Percentiles rank a stretch among this genome's conserved stretches.
These are phyloP conservation scores for Sutorius eximius DNA, from an alignment of 1,284 basidiomycete species.

Conservation along the genomic window DNA sequence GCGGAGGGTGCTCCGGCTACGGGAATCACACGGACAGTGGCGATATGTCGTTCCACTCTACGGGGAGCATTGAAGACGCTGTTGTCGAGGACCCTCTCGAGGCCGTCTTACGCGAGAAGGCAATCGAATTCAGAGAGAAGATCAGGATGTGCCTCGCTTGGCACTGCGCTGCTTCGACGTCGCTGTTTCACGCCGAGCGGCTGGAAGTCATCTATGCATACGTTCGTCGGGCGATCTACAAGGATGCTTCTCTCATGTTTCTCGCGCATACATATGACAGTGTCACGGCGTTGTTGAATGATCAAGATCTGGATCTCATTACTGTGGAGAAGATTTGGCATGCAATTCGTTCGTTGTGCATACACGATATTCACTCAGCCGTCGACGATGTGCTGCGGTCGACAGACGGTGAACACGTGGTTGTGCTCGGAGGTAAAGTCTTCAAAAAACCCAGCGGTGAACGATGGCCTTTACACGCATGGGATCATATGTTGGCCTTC, in stretches of 20 bases:
- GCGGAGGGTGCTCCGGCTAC: constrained; percentile 27
- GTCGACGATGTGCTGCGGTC: constrained; percentile 35
- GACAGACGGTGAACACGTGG: constrained; percentile 26
- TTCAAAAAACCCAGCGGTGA: constrained; percentile 32
- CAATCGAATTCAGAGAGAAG: constrained; percentile 29
- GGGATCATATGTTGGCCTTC: constrained; percentile 35
- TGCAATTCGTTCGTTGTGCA: constrained; percentile 28
- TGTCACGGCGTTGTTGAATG: constrained; percentile 30
- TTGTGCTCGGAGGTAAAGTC: constrained; percentile 34
- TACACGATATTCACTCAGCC: constrained; percentile 31
- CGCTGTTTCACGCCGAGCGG: constrained; percentile 34
- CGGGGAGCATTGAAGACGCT: constrained; percentile 14
- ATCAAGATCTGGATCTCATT: constrained; percentile 30
- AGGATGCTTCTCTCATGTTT: constrained; percentile 37
- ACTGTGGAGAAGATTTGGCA: constrained; percentile 37
- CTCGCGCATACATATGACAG: constrained; percentile 34
- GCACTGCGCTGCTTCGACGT: constrained; percentile 31
- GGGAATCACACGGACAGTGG: constrained; percentile 12
- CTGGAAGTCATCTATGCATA: constrained; percentile 35
- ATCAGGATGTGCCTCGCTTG: constrained; percentile 34
- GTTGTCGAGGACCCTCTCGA: constrained; percentile 37
- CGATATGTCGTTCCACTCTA: constrained; percentile 10
- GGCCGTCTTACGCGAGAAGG: constrained; percentile 34
- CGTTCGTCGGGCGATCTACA: constrained; percentile 37
- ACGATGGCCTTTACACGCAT: constrained; percentile 35